A percentile compares a stretch with the other conserved stretches of the same genome.
Conservation (phyloP, 2,329 filamentous ascomycete genomes). For the Sporothrix brunneoviolacea region DNA sequence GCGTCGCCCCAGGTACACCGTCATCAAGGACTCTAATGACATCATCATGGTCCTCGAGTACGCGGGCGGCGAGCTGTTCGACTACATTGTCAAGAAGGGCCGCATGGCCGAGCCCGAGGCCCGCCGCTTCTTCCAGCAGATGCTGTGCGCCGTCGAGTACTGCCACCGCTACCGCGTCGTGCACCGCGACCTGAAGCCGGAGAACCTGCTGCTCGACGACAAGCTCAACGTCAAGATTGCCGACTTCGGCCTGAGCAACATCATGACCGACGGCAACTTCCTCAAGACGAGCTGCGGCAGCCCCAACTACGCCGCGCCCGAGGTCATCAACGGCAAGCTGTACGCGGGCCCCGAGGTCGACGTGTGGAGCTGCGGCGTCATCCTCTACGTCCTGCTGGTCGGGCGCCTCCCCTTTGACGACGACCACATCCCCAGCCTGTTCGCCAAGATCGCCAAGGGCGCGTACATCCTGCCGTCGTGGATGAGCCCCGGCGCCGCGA, state of each 20-base stretch:
- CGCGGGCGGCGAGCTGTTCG: conserved; percentile 91
- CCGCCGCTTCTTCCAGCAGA: conserved; percentile 98
- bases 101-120: conserved; percentile 86
- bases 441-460: conserved; percentile 94
- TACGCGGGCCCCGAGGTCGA: conserved; percentile 97
- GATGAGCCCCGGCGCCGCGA: conserved; percentile 75
- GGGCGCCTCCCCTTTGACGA: conserved; percentile 92
- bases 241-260: conserved; percentile 97
- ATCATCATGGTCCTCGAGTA: conserved; percentile 99
- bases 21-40: conserved; percentile 88
- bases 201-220: conserved; percentile 91
- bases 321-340: conserved; percentile 95
- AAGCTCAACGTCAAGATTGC: conserved; percentile 98
- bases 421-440: conserved; percentile 93
- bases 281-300: conserved; percentile 97
- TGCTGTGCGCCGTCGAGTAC: conserved; percentile 97
- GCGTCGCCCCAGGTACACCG: conserved; percentile 70
- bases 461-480: conserved; percentile 90
- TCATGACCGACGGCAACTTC: conserved; percentile 99
- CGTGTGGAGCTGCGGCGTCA: conserved; percentile 95
- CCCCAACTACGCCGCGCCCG: conserved; percentile 94
- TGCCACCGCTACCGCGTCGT: conserved; percentile 99
- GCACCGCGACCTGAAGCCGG: conserved; percentile 92
- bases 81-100: conserved; percentile 94
- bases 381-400: conserved; percentile 75